Evolutionary conservation across 2,329 filamentous ascomycete genomes (phyloP).

Genomic region (Colletotrichum higginsianum): DNA sequence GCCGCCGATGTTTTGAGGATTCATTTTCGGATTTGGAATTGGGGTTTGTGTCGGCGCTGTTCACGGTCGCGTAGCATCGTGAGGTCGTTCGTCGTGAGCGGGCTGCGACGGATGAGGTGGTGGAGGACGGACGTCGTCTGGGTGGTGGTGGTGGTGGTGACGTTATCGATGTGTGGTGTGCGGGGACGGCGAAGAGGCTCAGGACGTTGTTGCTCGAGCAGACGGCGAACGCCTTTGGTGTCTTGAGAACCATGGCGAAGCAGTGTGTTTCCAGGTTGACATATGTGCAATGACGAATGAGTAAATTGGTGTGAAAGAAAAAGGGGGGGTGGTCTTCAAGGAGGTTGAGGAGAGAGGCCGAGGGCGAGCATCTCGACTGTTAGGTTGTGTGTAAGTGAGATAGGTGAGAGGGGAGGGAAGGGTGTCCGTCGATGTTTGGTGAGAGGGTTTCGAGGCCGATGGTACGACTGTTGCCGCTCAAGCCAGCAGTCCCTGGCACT

Average conservation of each 20-base stretch:
- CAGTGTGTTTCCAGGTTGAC: neutral
- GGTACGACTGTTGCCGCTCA: slow-evolving; percentile 18
- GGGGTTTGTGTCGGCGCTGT: neutral
- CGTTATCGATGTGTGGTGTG: slow-evolving; percentile 44
- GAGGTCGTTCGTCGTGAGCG: slow-evolving; percentile 7
- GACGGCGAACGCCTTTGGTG: slow-evolving; percentile 30
- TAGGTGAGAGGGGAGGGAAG: neutral
- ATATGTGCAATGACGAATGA: too few relatives aligned
- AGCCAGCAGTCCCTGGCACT: slow-evolving; percentile 5
- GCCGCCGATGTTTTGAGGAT: neutral
- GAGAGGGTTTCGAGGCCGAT: slow-evolving; percentile 11
- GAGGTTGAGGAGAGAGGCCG: slow-evolving; percentile 19
- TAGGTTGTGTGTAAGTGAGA: slow-evolving; percentile 1
- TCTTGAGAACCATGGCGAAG: slow-evolving; percentile 31
- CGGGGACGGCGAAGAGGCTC: slow-evolving; percentile 41
- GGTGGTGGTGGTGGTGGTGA: slow-evolving; percentile 40
- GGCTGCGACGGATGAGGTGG: neutral
- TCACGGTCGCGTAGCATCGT: slow-evolving; percentile 30
- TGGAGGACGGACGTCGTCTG: slow-evolving; percentile 9
- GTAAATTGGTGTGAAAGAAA: neutral
- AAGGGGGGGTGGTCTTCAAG: slow-evolving; percentile 9
- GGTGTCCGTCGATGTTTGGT: slow-evolving; percentile 13
- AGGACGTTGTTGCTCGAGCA: slow-evolving; percentile 38
- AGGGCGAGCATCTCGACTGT: slow-evolving; percentile 16
- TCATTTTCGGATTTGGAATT: neutral